Evolutionary conservation across 2,329 filamentous ascomycete genomes (phyloP).

Genomic region (Aplosporella prunicola): DNA sequence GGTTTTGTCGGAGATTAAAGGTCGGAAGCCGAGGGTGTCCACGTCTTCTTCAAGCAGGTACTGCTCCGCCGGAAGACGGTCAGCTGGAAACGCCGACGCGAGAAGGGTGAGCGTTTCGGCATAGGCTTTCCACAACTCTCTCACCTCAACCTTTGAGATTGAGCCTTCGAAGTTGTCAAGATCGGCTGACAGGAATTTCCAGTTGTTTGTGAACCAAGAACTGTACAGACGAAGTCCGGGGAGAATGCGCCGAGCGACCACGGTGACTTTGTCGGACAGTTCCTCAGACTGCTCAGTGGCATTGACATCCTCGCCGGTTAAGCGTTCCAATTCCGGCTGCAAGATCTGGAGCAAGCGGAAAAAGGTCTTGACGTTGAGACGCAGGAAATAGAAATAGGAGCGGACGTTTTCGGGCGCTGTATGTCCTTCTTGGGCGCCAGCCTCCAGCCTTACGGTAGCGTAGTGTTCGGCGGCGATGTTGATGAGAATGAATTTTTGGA

Average conservation of each 20-base stretch:
- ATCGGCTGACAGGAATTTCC: slow-evolving; percentile 45
- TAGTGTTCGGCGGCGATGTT: slow-evolving; percentile 79
- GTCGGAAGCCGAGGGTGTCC: slow-evolving; percentile 55
- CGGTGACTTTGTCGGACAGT: slow-evolving; percentile 44
- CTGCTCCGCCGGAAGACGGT: slow-evolving; percentile 44
- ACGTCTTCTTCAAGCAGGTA: slow-evolving; percentile 63
- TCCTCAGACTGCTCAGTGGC: slow-evolving; percentile 22
- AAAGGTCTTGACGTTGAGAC: slow-evolving; percentile 71
- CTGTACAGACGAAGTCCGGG: slow-evolving; percentile 59
- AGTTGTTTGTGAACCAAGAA: slow-evolving; percentile 54
- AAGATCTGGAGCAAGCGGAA: slow-evolving; percentile 61
- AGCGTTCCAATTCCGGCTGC: slow-evolving; percentile 57
- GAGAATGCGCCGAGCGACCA: slow-evolving; percentile 51
- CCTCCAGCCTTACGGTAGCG: slow-evolving; percentile 51
- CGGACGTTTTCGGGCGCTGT: slow-evolving; percentile 6
- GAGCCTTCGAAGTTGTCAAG: slow-evolving; percentile 46
- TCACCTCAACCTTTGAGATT: slow-evolving; percentile 47
- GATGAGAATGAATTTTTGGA: slow-evolving; percentile 73
- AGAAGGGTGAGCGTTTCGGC: slow-evolving; percentile 52
- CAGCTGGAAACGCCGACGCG: slow-evolving; percentile 49
- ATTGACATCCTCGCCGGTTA: slow-evolving; percentile 36
- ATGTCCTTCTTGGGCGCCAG: slow-evolving; percentile 36
- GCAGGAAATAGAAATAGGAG: slow-evolving; percentile 53
- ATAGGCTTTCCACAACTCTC: slow-evolving; percentile 57
- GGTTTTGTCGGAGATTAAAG: slow-evolving; percentile 44